Percentiles rank a stretch among this genome's conserved stretches.
Evolutionary conservation across 164 flowering plant species (phyloP).

Genomic region (Cinnamomum chago): DNA sequence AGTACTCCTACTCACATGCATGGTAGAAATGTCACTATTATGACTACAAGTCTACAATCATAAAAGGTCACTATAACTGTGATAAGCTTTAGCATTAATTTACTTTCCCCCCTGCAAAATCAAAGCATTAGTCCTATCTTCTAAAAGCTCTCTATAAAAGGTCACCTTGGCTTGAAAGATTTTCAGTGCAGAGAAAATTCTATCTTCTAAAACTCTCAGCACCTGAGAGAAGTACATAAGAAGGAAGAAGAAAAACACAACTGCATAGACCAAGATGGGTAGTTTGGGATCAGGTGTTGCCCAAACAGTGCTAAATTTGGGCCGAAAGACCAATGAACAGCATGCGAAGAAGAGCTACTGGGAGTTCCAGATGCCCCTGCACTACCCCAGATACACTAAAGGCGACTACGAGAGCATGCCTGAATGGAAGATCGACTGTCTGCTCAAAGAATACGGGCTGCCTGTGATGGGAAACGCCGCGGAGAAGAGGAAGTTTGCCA

Average conservation of each 20-base stretch:
- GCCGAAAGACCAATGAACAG: neutral
- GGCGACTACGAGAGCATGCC: conserved; percentile 42
- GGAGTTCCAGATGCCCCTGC: conserved; percentile 40
- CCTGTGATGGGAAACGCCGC: conserved; percentile 29
- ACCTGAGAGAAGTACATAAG: neutral
- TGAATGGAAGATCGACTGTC: conserved; percentile 37
- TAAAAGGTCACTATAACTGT: neutral
- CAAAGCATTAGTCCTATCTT: no score
- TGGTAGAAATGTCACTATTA: neutral
- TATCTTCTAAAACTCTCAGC: neutral
- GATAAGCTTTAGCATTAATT: neutral
- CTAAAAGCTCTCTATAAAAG: conserved; percentile 1
- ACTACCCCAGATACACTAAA: conserved; percentile 38
- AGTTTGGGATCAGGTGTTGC: neutral
- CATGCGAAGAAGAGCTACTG: conserved; percentile 9
- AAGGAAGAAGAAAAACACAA: neutral
- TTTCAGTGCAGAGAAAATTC: neutral
- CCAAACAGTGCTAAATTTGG: neutral
- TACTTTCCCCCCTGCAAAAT: no score
- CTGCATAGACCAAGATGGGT: neutral
- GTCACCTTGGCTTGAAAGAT: neutral
- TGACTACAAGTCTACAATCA: neutral
- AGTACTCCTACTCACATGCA: neutral
- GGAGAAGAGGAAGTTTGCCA: conserved; percentile 38
- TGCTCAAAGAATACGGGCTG: conserved; percentile 31